Evolutionary conservation across 176 grass and related monocot genomes (phyloP), one percentile per base, ranked within the genome.

Genomic region (Lolium multiflorum): DNA sequence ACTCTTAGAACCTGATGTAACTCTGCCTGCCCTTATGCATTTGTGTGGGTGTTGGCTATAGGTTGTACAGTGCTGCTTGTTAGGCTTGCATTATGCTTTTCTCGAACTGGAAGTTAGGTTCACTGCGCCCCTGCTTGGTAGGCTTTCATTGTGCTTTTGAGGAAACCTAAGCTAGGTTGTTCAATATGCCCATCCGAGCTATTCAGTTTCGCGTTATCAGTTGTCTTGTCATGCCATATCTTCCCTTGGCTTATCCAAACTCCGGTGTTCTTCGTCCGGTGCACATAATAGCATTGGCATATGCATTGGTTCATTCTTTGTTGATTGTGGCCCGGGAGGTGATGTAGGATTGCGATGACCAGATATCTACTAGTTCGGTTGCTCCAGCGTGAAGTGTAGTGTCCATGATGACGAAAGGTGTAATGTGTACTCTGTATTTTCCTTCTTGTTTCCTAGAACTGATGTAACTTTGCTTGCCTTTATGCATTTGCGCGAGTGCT

Each of bases 341-440:
- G 35, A 39, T 50, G 6, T 20, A 57, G 55, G 16, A 5, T 57
- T 20, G 55, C 1, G 7, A 57, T 57, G 16, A 57, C 17, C 55
- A 20, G 55, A 11, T 48, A 64, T 54, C 74, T 84, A 44, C 63
- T 62, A 73, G 20, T 55, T 89, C 7, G 31, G 67, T 67, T 38
- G 35, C 17, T 82, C 16, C n/a, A 35, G 31, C 47, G 3, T 41
- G 52, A 63, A 61, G 12, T 71, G 68, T 67, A 21, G 11, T 28
- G 43, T 46, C 16, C 16, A 16, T 62, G 16, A 14, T 0, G 13
- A 41, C 49, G 52, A 2, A 12, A 35, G 9, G 13, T 62, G 13
- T 60, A 60, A 18, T 80, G 35, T 51, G 25, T 60, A 16, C 16
- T 5, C 16, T 69, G 38, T 77, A 49, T 54, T 56, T 6, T 61